These are phyloP conservation scores for Carallia brachiata DNA, from an alignment of 345 rosid species.

Conservation along the genomic window DNA sequence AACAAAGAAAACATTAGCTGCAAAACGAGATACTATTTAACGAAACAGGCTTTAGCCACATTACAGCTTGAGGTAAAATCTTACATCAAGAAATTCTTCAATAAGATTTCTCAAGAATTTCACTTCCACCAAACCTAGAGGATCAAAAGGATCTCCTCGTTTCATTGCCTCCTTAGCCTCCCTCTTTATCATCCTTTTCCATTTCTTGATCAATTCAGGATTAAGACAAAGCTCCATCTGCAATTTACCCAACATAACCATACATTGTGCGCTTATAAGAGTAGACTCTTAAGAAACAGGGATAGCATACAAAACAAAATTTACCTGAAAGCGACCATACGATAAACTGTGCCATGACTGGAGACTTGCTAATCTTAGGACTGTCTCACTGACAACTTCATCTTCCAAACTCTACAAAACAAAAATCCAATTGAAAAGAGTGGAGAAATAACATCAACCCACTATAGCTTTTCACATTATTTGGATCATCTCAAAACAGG, in stretches of 20 bases:
- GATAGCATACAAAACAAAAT: not conserved
- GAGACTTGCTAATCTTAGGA: conserved; percentile 75
- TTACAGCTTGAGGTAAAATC: conserved; percentile 6
- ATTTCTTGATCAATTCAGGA: conserved; percentile 78
- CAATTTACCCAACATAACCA: conserved; percentile 24
- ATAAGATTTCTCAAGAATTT: conserved; percentile 80
- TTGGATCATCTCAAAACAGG: not conserved
- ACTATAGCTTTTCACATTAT: not conserved
- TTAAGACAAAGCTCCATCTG: conserved; percentile 94
- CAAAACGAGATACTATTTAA: not conserved
- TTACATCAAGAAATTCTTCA: conserved; percentile 89
- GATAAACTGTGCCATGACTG: conserved; percentile 92
- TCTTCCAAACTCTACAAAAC: conserved; percentile 91
- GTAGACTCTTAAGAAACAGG: not conserved
- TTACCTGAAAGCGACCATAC: conserved; percentile 93
- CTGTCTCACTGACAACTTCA: conserved; percentile 80
- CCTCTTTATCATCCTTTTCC: conserved; percentile 79
- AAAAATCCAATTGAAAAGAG: not conserved
- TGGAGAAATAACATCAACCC: not conserved
- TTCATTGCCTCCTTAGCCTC: conserved; percentile 67
- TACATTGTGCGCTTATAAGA: conserved; percentile 8
- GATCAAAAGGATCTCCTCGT: conserved; percentile 57
- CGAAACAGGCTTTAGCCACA: not conserved
- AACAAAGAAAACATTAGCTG: conserved; percentile 10
- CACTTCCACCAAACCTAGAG: conserved; percentile 58